These are phyloP conservation scores for Lunularia cruciata DNA, from an alignment of 225 moss, liverwort and hornwort genomes.

Conservation along the genomic window DNA sequence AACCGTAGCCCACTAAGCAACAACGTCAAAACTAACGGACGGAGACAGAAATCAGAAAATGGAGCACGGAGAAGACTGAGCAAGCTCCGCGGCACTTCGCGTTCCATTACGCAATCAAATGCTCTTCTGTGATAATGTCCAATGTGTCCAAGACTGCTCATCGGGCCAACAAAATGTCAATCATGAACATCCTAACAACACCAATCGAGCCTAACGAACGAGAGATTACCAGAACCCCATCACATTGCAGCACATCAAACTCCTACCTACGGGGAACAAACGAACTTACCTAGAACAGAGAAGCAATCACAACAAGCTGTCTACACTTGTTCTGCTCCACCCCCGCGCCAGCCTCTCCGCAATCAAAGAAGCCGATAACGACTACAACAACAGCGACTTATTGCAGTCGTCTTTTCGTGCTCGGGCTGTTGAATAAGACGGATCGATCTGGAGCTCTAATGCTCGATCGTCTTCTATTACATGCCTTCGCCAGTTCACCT, in stretches of 20 bases:
- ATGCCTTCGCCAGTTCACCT: not conserved
- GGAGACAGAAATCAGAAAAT: not conserved
- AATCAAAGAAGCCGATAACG: slow-evolving; percentile 8
- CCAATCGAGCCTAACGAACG: too few species aligned
- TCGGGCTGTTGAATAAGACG: not conserved
- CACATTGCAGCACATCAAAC: not conserved
- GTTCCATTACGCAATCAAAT: too few species aligned
- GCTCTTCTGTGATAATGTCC: too few species aligned
- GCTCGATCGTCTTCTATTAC: slow-evolving; percentile 9
- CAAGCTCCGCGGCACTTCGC: too few species aligned
- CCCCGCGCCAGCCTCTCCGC: slow-evolving; percentile 1
- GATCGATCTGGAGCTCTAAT: slow-evolving; percentile 11
- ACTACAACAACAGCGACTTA: slow-evolving; percentile 1
- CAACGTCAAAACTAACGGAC: too few species aligned
- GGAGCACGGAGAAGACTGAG: too few species aligned
- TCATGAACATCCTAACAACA: too few species aligned
- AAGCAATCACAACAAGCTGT: not conserved
- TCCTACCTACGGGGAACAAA: too few species aligned
- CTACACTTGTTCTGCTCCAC: slow-evolving; percentile 4
- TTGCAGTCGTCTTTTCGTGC: slow-evolving; percentile 9
- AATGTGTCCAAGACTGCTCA: too few species aligned
- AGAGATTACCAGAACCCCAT: not conserved
- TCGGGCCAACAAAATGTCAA: too few species aligned
- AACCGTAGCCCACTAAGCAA: not conserved
- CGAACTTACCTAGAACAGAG: slow-evolving; percentile 7